Evolutionary conservation across 176 grass and related monocot species (phyloP), one percentile per base, ranked within the genome.

Genomic region (Oryza brachyantha): DNA sequence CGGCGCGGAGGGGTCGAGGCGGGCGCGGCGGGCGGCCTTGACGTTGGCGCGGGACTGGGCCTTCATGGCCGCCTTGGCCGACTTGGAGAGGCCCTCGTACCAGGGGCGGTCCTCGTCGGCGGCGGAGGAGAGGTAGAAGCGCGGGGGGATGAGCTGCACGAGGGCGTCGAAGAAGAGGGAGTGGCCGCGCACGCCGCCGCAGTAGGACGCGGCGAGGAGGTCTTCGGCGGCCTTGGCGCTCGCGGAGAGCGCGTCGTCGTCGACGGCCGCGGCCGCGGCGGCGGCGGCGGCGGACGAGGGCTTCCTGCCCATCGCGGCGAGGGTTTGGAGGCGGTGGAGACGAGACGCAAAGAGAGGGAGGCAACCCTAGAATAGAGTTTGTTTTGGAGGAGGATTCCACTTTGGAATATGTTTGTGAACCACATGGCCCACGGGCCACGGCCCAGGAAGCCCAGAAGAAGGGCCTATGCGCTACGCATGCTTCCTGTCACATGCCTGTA

Each of bases 151-250:
- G 43, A 94, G 89, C 85, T 94, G 85, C 14, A 97, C 89, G 43
- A 98, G 92, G 25, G 77, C 82, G 32, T 94, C 90, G 74, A 98
- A 89, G 87, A 92, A 94, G 37, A 94, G 68, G 13, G 91, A n/a
- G 35, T 94, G 89, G 12, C 64, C 65, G 9, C 45, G 83, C 74
- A 91, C 14, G 6, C 78, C 79, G 1, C 54, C 79, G 54, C 67
- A 68, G 8, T 74, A 41, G 14, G 81, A 64, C 27, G 81, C 76
- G 0, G 72, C 81, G 2, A 81, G 82, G 28, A 89, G 76, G 12
- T 88, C 87, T 11, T 80, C 87, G 16, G 77, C 34, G 0, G 76
- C 55, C 81, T 58, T 88, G n/a, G 66, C 76, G 55, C 54, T 79
- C 14, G 79, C 66, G 10, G 16, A 29, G 60, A 78, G 8, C 45